phyloP scores from a whole-genome alignment of 179 eudicot species.

The Carnegiea gigantea region DNA sequence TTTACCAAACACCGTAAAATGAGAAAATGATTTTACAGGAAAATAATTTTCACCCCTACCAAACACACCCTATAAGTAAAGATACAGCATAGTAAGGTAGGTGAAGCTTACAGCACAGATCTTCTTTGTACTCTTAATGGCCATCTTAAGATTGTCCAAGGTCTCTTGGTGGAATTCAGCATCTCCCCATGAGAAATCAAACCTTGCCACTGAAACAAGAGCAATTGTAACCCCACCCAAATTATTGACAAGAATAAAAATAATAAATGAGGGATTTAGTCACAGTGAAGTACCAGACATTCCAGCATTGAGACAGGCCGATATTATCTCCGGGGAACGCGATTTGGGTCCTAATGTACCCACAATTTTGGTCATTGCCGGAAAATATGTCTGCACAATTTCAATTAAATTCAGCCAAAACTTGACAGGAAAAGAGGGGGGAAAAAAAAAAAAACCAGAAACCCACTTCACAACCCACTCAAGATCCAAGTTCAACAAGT shows the following conservation, averaged over 20 bases:
- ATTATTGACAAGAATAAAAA: neutral
- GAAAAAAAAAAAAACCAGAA: neutral
- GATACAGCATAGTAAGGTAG: neutral
- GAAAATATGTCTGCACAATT: slow-evolving; percentile 31
- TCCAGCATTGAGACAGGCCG: slow-evolving; percentile 40
- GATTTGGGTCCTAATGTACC: slow-evolving; percentile 38
- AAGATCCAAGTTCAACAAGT: neutral
- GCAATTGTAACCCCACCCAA: neutral
- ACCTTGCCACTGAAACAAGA: slow-evolving; percentile 31
- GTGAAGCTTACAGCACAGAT: slow-evolving; percentile 34
- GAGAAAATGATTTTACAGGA: too few species aligned
- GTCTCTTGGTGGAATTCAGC: slow-evolving; percentile 42
- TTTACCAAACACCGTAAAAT: too few species aligned
- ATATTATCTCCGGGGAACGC: slow-evolving; percentile 34
- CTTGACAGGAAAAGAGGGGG: neutral
- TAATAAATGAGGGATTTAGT: neutral
- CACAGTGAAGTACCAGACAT: slow-evolving; percentile 29
- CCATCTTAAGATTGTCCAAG: slow-evolving; percentile 34
- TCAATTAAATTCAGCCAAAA: slow-evolving; percentile 1
- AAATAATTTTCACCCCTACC: too few species aligned
- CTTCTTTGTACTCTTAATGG: slow-evolving; percentile 33
- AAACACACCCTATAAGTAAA: too few species aligned
- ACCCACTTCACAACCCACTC: neutral
- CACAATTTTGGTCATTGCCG: slow-evolving; percentile 38
- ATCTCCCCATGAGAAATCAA: slow-evolving; percentile 45